A percentile compares a stretch with the other conserved stretches of the same genome.
Conservation (phyloP, 495 filamentous ascomycete genomes). For the Daldinia decipiens region DNA sequence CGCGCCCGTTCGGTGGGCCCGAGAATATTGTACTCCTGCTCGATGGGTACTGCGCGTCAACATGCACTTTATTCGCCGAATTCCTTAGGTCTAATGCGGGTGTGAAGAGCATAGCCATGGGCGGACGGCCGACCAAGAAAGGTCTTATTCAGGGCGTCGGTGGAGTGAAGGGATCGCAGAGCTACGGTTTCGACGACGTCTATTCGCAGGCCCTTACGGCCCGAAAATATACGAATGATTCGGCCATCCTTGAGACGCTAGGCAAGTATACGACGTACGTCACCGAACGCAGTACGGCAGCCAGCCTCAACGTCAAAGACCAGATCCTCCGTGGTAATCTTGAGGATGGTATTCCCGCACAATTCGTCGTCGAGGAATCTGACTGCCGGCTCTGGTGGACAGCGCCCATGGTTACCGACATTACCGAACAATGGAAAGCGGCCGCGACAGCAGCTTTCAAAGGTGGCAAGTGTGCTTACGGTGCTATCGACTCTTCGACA, state of each 20-base stretch:
- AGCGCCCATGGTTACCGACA: conserved; percentile 58
- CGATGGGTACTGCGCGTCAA: conserved; percentile 72
- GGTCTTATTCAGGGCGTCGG: conserved; percentile 72
- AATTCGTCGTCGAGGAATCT: conserved; percentile 64
- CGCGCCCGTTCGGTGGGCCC: conserved; percentile 54
- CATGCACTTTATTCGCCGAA: conserved; percentile 69
- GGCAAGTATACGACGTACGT: conserved; percentile 59
- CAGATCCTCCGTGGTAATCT: conserved; percentile 51
- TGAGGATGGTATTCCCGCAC: conserved; percentile 55
- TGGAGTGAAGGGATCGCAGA: conserved; percentile 64
- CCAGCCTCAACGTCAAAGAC: conserved; percentile 55
- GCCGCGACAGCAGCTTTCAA: conserved; percentile 54
- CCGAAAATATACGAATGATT: conserved; percentile 45
- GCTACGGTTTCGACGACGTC: conserved; percentile 38
- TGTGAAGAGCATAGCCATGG: conserved; percentile 69
- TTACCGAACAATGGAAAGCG: conserved; percentile 60
- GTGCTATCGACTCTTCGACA: conserved; percentile 30
- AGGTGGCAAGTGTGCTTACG: conserved; percentile 49
- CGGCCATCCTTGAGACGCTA: conserved; percentile 58
- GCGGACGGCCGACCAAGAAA: conserved; percentile 64
- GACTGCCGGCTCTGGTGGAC: conserved; percentile 67
- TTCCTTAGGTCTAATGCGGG: conserved; percentile 65
- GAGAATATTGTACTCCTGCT: conserved; percentile 60
- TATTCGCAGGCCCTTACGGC: conserved; percentile 52
- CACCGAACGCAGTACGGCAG: conserved; percentile 41